Evolutionary conservation across 768 basidiomycete genomes (phyloP).

Genomic region (Pulveroboletus sp.): DNA sequence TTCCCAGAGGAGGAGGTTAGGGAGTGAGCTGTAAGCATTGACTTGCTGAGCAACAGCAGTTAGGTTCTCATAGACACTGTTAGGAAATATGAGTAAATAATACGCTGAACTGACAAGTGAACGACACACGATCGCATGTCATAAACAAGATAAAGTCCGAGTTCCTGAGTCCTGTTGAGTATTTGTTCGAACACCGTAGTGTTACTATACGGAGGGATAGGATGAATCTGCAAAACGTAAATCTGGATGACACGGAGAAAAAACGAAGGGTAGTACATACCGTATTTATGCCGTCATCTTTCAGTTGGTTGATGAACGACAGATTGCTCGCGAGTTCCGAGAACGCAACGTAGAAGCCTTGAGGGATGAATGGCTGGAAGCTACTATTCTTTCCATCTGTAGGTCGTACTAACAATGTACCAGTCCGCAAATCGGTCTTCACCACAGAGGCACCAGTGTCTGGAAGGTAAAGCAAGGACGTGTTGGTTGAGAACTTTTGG

Average conservation of each 20-base stretch:
- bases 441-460: constrained; percentile 8
- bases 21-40: constrained; percentile 57
- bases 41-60: constrained; percentile 63
- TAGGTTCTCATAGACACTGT: constrained; percentile 57
- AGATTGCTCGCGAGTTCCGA: constrained; percentile 50
- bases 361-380: constrained; percentile 51
- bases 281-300: constrained; percentile 47
- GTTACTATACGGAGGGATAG: constrained; percentile 65
- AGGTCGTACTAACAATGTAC: constrained; percentile 36
- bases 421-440: constrained; percentile 39
- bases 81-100: not conserved
- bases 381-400: not conserved
- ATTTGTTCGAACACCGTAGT: constrained; percentile 35
- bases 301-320: constrained; percentile 52
- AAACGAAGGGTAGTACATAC: constrained; percentile 12
- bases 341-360: constrained; percentile 73
- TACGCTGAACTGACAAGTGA: not conserved
- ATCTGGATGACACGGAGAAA: not conserved
- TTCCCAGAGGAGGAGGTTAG: constrained; percentile 70
- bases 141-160: constrained; percentile 63
- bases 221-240: constrained; percentile 56
- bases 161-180: constrained; percentile 14
- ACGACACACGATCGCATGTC: constrained; percentile 62
- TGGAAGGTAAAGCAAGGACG: not conserved
- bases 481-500: not conserved